Evolutionary conservation across 495 filamentous ascomycete species (phyloP).

Genomic region (Tuber microsphaerosporum): DNA sequence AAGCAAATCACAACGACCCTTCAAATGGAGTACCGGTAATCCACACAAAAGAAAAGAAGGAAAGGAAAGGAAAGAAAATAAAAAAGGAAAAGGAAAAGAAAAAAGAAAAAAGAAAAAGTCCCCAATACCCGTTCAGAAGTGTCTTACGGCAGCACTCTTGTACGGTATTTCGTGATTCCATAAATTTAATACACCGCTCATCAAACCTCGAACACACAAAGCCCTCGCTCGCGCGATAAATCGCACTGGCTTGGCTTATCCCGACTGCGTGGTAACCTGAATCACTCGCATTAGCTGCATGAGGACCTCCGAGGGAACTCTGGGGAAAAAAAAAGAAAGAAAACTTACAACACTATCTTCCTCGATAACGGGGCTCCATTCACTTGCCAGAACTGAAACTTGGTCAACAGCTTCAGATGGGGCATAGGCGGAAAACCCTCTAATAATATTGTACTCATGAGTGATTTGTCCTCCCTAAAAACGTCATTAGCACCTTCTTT

Average conservation of each 20-base stretch:
- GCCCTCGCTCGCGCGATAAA: background rate
- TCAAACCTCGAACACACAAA: background rate
- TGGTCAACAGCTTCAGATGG: slow-evolving; percentile 1
- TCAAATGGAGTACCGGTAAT: background rate
- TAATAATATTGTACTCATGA: slow-evolving; percentile 24
- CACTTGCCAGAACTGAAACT: slow-evolving; percentile 3
- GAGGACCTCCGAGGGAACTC: too few relatives aligned
- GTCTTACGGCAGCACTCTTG: background rate
- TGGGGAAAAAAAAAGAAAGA: background rate
- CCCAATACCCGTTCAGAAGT: background rate
- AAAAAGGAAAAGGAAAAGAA: too few relatives aligned
- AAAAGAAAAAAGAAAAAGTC: background rate
- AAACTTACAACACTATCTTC: slow-evolving; percentile 25
- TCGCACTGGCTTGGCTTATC: background rate
- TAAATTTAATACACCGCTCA: background rate
- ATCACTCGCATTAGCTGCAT: background rate
- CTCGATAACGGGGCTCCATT: slow-evolving; percentile 15
- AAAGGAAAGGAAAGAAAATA: background rate
- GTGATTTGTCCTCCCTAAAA: slow-evolving; percentile 20
- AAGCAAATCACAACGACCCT: background rate
- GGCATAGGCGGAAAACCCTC: slow-evolving; percentile 22
- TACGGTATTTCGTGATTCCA: background rate
- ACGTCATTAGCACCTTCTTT: background rate
- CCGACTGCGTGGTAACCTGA: slow-evolving; percentile 11
- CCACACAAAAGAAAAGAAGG: background rate